A percentile compares a stretch with the other conserved stretches of the same genome.
These are phyloP conservation scores for Daldinia sp. DNA, from an alignment of 2,329 filamentous ascomycete species.

Conservation along the genomic window DNA sequence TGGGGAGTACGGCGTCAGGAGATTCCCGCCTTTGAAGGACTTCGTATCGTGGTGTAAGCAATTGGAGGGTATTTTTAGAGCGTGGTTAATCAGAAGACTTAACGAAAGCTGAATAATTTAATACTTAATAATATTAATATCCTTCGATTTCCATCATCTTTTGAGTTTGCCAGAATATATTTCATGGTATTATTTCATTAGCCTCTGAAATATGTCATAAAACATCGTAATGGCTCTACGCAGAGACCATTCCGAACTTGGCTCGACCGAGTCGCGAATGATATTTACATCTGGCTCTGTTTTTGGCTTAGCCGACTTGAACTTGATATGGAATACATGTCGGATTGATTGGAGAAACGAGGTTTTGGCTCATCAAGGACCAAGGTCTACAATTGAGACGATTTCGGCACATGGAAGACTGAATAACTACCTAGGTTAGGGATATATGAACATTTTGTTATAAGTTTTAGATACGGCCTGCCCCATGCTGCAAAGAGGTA, in stretches of 20 bases:
- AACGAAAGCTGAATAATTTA: too few species aligned
- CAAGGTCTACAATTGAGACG: not conserved
- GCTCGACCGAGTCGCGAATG: not conserved
- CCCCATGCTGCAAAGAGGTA: not conserved
- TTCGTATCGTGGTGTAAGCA: not conserved
- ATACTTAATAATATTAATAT: not conserved
- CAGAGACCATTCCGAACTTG: not conserved
- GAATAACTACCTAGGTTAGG: too few species aligned
- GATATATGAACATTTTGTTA: not conserved
- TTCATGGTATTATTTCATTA: not conserved
- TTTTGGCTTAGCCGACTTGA: not conserved
- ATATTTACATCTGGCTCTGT: not conserved
- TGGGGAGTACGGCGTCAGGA: conserved; percentile 23
- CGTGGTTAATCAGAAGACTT: too few species aligned
- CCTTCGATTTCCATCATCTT: not conserved
- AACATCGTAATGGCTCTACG: not conserved
- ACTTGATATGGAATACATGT: not conserved
- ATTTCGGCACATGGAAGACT: not conserved
- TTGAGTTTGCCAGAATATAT: not conserved
- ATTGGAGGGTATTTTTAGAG: not conserved
- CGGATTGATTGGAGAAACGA: not conserved
- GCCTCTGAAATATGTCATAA: not conserved
- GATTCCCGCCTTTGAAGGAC: conserved; percentile 13
- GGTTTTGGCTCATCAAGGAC: not conserved
- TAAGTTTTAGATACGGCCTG: not conserved